phyloP scores from a whole-genome alignment of 805 yeast genomes.

The Wickerhamiella azymoides region DNA sequence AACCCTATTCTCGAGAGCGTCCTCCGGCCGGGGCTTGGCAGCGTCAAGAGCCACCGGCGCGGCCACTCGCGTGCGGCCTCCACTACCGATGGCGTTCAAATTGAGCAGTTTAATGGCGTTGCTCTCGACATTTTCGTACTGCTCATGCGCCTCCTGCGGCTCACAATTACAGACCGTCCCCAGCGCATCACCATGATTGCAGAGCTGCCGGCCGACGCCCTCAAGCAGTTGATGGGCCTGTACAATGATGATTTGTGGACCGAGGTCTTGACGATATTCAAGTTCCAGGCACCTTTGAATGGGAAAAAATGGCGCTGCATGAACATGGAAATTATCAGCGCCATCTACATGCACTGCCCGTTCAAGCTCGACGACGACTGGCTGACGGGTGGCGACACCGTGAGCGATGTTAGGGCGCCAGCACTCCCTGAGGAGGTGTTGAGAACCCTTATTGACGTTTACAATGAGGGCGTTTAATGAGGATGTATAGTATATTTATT shows the following conservation, averaged over 20 bases:
- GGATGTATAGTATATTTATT: no score
- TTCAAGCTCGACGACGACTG: constrained; percentile 69
- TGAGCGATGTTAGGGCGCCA: constrained; percentile 59
- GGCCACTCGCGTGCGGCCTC: background rate
- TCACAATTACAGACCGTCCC: constrained; percentile 50
- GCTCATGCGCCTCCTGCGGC: constrained; percentile 41
- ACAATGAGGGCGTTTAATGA: constrained; percentile 21
- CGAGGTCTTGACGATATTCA: constrained; percentile 61
- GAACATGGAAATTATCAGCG: constrained; percentile 86
- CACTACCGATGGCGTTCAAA: constrained; percentile 7
- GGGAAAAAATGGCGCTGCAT: constrained; percentile 89
- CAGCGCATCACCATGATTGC: constrained; percentile 55
- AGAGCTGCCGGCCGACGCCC: constrained; percentile 45
- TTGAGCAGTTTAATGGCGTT: constrained; percentile 12
- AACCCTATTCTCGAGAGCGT: constrained; percentile 16
- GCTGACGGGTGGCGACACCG: constrained; percentile 71
- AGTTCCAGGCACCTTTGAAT: constrained; percentile 73
- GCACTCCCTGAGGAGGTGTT: constrained; percentile 77
- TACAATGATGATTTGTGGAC: constrained; percentile 49
- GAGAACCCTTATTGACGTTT: constrained; percentile 63
- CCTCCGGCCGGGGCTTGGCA: constrained; percentile 5
- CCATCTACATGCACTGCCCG: constrained; percentile 64
- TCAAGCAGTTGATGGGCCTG: constrained; percentile 44
- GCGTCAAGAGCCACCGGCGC: background rate
- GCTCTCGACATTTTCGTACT: constrained; percentile 28